Evolutionary conservation across 2,329 filamentous ascomycete species (phyloP).

Genomic region (Byssochlamys sp.): DNA sequence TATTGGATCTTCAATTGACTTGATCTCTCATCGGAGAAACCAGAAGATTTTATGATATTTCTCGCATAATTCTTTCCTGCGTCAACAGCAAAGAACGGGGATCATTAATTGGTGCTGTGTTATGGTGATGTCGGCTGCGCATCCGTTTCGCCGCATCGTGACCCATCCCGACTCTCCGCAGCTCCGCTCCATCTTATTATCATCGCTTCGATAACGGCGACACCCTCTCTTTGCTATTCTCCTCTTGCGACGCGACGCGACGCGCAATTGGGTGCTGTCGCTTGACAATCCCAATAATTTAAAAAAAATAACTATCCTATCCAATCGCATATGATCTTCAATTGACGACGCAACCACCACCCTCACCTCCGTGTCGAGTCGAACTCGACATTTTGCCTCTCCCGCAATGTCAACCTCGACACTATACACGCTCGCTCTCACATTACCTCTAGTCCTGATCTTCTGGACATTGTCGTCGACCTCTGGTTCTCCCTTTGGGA

Average conservation of each 20-base stretch:
- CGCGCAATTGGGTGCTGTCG: background rate
- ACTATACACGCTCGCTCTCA: slow-evolving; percentile 20
- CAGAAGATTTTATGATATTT: background rate
- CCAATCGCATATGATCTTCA: background rate
- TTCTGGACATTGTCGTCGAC: slow-evolving; percentile 36
- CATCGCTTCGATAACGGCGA: background rate
- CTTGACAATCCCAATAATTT: background rate
- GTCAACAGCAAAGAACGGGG: background rate
- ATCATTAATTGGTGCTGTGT: background rate
- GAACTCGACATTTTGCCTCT: background rate
- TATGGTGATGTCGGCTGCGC: background rate
- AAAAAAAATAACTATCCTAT: background rate
- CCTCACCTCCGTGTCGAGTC: background rate
- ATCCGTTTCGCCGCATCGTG: background rate
- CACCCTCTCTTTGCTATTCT: background rate
- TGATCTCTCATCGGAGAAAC: background rate
- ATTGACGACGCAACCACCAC: background rate
- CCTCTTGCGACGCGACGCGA: background rate
- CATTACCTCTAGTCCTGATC: slow-evolving; percentile 34
- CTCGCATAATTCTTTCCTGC: background rate
- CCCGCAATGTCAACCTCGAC: slow-evolving; percentile 7
- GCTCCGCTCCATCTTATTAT: background rate
- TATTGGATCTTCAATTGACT: background rate
- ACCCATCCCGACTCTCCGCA: background rate
- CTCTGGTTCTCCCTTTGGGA: slow-evolving; percentile 28